Evolutionary conservation across 2,329 filamentous ascomycete genomes (phyloP).

Genomic region (Herpotrichia juniperi): DNA sequence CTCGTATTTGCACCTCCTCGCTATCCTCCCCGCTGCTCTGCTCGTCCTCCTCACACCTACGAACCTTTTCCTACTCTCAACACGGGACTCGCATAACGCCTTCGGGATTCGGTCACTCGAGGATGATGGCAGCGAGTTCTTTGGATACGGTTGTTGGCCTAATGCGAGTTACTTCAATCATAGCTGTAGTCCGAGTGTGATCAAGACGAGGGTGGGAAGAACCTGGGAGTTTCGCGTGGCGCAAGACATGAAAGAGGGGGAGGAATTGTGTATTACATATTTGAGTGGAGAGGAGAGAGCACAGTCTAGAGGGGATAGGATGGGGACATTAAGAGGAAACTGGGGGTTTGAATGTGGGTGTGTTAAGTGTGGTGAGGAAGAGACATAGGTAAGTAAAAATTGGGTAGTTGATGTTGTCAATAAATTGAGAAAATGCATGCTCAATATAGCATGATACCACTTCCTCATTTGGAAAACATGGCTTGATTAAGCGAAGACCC

Average conservation of each 20-base stretch:
- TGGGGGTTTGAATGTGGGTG: constrained; percentile 57
- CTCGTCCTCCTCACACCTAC: constrained; percentile 41
- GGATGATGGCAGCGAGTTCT: constrained; percentile 55
- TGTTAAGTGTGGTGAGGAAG: constrained; percentile 36
- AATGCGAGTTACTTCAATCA: constrained; percentile 58
- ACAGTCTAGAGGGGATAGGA: constrained; percentile 43
- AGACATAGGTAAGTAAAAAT: no score
- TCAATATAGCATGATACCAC: no score
- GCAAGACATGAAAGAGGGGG: constrained; percentile 43
- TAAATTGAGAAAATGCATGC: no score
- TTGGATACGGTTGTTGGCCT: constrained; percentile 56
- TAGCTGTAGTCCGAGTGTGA: constrained; percentile 52
- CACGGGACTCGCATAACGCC: constrained; percentile 53
- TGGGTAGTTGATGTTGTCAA: no score
- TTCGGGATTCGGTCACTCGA: constrained; percentile 54
- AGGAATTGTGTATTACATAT: constrained; percentile 57
- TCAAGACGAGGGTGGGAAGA: constrained; percentile 49
- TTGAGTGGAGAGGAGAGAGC: constrained; percentile 55
- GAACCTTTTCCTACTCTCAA: constrained; percentile 42
- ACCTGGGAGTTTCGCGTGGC: constrained; percentile 49
- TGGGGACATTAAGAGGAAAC: constrained; percentile 43
- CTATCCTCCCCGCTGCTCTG: constrained; percentile 45
- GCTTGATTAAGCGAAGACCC: no score
- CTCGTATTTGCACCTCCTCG: constrained; percentile 51
- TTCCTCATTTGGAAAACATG: no score